Evolutionary conservation across 371 early-diverging fungal genomes (phyloP), one percentile per base, ranked within the genome.

Genomic region (Blyttiomyces sp.): DNA sequence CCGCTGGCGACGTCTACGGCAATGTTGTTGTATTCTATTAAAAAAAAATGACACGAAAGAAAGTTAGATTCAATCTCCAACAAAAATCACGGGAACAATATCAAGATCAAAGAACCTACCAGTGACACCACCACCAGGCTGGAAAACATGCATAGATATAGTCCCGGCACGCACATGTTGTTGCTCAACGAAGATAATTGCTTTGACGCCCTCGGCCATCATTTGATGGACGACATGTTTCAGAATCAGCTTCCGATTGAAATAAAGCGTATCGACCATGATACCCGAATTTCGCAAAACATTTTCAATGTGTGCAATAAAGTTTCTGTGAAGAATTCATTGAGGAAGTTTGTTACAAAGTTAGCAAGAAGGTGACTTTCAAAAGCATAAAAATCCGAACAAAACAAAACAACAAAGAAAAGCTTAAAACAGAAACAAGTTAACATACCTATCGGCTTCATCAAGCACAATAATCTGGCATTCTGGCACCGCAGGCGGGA

Each of bases 161-260:
- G 69, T 66, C 13, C 70, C 67, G 7, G 63, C 45, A 17, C 57
- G 27, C 46, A 70, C 76, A 57, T 76, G 73, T 9, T 71, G 56
- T 21, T 59, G 43, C 32, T 81, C 82, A 33, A 84, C 53, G 50
- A 81, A 76, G 6, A 84, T 50, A 5, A 84, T 68, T 3, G 79
- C 81, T 34, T 68, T 68, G 9, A 82, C 82, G 32, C 82, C 81
- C 67, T 84, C 82, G 4, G 72, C 72, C 59, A 79, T 78, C 70
- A 82, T 68, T 49, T 76, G 77, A 28, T 72, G 61, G 24, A 76
- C 66, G 16, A 74, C 63, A 3, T 53, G 46, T 0, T 67, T 56
- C 26, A 74, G 48, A 13, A 56, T 31, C 34, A 63, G 49, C 27
- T 63, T 63, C 9, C 63, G 65, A 21, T 57, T 46, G 13, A 74